Conservation (phyloP, 2,329 filamentous ascomycete species). For the Penicillium sp. region DNA sequence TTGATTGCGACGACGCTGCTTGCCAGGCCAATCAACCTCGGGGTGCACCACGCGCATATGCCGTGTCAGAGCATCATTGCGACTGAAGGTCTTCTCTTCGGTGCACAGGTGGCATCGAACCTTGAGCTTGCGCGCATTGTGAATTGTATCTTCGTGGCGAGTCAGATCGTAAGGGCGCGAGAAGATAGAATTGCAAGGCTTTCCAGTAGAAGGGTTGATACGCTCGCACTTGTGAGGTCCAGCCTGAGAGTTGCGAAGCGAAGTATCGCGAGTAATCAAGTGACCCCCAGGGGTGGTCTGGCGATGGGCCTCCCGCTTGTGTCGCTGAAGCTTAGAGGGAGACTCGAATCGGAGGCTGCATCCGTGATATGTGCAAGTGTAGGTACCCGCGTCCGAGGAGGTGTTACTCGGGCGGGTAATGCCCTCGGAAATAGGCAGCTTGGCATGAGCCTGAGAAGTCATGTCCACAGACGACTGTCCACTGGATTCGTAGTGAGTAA, state of each 20-base stretch:
- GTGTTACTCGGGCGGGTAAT: conserved; percentile 60
- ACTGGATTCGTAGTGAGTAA: conserved; percentile 62
- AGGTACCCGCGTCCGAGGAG: conserved; percentile 77
- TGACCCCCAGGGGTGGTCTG: conserved; percentile 60
- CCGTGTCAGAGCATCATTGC: conserved; percentile 88
- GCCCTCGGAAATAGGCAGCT: conserved; percentile 33
- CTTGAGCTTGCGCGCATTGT: conserved; percentile 92
- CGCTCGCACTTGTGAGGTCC: conserved; percentile 91
- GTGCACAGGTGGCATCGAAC: conserved; percentile 89
- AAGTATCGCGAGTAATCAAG: conserved; percentile 38
- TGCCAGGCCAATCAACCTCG: conserved; percentile 77
- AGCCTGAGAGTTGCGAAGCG: conserved; percentile 77
- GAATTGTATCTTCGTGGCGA: conserved; percentile 94
- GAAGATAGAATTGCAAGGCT: conserved; percentile 91
- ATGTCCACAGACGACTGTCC: conserved; percentile 36
- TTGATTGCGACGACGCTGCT: conserved; percentile 46
- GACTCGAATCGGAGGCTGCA: conserved; percentile 87
- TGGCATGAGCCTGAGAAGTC: conserved; percentile 33
- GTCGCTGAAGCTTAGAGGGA: conserved; percentile 81
- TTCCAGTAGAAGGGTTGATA: conserved; percentile 91
- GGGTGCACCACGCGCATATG: conserved; percentile 95
- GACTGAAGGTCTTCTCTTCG: conserved; percentile 95
- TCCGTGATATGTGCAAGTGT: conserved; percentile 93
- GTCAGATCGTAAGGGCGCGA: conserved; percentile 95
- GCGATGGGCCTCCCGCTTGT: conserved; percentile 90